A percentile compares a stretch with the other conserved stretches of the same genome.
phyloP scores from a whole-genome alignment of 176 grass and related monocot species.

The Puya raimondii region DNA sequence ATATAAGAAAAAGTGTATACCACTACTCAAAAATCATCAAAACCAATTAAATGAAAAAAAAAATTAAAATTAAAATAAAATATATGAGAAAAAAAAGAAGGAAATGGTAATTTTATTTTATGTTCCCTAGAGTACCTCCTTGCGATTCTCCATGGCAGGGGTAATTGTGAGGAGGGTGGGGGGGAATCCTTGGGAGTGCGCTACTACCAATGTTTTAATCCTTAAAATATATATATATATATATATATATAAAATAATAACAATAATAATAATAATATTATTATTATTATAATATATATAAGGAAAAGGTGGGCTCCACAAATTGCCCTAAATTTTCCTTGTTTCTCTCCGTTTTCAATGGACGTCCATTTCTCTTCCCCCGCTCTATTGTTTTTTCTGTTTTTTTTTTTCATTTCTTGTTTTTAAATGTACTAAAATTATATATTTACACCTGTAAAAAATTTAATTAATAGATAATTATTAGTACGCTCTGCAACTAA shows the following conservation, averaged over 20 bases:
- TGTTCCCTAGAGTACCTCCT: constrained; percentile 10
- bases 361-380: neutral
- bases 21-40: neutral
- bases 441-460: neutral
- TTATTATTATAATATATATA: neutral
- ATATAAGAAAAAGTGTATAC: too few relatives aligned
- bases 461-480: neutral
- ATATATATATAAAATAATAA: neutral
- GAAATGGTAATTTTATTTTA: constrained; percentile 1
- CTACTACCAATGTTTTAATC: neutral
- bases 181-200: neutral
- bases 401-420: neutral
- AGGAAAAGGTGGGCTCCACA: neutral
- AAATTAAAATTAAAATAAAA: too few relatives aligned
- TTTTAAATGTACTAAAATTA: neutral
- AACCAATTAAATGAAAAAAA: neutral
- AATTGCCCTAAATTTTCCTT: neutral
- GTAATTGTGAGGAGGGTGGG: constrained; percentile 8
- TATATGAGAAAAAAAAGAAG: neutral
- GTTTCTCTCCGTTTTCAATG: neutral
- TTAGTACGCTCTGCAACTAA: neutral
- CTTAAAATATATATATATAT: neutral
- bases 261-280: too few relatives aligned
- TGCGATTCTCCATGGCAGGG: constrained; percentile 12
- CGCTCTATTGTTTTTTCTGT: neutral